These are phyloP conservation scores for Salvia hispanica DNA, from an alignment of 257 asterid genomes.

Conservation along the genomic window DNA sequence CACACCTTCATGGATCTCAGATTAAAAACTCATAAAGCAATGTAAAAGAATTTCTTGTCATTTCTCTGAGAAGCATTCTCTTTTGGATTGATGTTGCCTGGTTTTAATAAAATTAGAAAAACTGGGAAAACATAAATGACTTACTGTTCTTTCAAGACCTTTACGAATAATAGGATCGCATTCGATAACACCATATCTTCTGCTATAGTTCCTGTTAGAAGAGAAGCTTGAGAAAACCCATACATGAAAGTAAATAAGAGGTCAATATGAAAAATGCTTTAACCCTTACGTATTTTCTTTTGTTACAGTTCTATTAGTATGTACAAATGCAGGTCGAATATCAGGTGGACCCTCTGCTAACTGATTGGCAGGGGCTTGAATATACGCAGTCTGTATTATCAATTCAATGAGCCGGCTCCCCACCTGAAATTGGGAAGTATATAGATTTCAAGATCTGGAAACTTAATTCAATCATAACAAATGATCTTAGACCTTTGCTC, in stretches of 20 bases:
- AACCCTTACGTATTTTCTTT: constrained; percentile 56
- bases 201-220: constrained; percentile 55
- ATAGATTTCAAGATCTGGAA: constrained; percentile 21
- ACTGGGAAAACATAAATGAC: constrained; percentile 29
- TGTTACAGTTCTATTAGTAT: constrained; percentile 56
- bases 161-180: constrained; percentile 79
- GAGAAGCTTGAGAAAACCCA: constrained; percentile 35
- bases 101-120: background rate
- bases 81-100: constrained; percentile 13
- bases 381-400: constrained; percentile 81
- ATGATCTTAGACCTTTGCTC: constrained; percentile 69
- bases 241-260: constrained; percentile 29
- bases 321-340: constrained; percentile 88
- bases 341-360: constrained; percentile 73
- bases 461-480: constrained; percentile 19
- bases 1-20: constrained; percentile 20
- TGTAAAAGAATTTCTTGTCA: constrained; percentile 27
- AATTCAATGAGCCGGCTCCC: constrained; percentile 87
- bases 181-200: constrained; percentile 81
- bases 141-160: constrained; percentile 91
- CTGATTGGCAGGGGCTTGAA: constrained; percentile 73
- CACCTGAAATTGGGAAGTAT: constrained; percentile 53
- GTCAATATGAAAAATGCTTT: constrained; percentile 10
- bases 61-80: constrained; percentile 18
- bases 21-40: constrained; percentile 15